A percentile compares a stretch with the other conserved stretches of the same genome.
Conservation (phyloP, 192 early-diverging fungal species). For the Coemansia sp. region DNA sequence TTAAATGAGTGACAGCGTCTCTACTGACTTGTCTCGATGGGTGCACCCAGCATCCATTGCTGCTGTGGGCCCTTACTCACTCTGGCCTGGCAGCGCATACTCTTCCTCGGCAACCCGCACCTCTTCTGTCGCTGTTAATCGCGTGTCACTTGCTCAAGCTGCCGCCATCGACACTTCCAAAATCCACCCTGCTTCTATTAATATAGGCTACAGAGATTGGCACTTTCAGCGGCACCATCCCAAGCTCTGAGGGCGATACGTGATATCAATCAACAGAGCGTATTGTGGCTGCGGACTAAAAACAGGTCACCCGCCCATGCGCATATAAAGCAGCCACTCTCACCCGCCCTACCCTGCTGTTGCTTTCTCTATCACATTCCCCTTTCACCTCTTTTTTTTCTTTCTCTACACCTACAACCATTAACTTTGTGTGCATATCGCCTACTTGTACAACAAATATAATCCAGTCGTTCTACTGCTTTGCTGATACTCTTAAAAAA, state of each 20-base stretch:
- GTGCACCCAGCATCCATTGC: slow-evolving; percentile 28
- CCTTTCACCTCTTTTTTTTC: neutral
- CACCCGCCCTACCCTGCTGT: neutral
- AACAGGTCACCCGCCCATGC: slow-evolving; percentile 5
- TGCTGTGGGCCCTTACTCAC: slow-evolving; percentile 17
- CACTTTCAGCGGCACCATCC: slow-evolving; percentile 3
- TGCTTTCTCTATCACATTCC: neutral
- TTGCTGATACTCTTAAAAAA: neutral
- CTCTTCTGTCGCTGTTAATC: neutral
- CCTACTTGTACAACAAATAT: neutral
- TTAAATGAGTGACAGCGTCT: neutral
- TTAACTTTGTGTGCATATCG: neutral
- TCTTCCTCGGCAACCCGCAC: neutral
- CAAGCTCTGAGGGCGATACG: slow-evolving; percentile 6
- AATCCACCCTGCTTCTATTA: slow-evolving; percentile 27
- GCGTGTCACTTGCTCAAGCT: neutral
- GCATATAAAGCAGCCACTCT: neutral
- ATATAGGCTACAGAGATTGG: neutral
- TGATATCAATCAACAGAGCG: neutral
- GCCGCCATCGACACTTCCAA: slow-evolving; percentile 22
- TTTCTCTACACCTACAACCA: neutral
- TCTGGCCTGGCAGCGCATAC: slow-evolving; percentile 11
- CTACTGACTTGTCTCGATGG: neutral
- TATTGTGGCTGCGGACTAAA: neutral
- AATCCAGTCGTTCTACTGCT: slow-evolving; percentile 2